Evolutionary conservation across 495 filamentous ascomycete species (phyloP), one percentile per base, ranked within the genome.

Genomic region (Neurospora intermedia): DNA sequence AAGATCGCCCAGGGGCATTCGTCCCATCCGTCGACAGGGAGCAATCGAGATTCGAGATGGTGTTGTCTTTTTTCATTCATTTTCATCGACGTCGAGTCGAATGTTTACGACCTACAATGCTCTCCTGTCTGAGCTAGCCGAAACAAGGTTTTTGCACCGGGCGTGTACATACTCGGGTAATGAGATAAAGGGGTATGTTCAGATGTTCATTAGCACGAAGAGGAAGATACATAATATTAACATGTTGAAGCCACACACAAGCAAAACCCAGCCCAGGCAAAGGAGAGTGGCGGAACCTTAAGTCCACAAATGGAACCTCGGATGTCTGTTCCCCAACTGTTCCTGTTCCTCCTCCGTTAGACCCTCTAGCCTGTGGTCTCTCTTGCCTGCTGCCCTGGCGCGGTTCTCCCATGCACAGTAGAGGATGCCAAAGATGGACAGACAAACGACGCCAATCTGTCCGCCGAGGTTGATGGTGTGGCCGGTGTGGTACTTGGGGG

Each of bases 381-480:
- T 78, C 71, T 83, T 85, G 3, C 88, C 88, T 3, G 77, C 77
- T 0, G 80, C 84, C 4, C 88, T 80, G 20, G 83, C 73, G 8
- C 75, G 79, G 78, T 90, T 90, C 81, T 90, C 87, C 75, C 80
- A 81, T 31, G 77, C 73, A 76, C 84, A 85, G 74, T 89, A 90
- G 20, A 79, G 62, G 59, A 90, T 85, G 11, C 86, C 87, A 35
- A 83, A 82, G 27, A 82, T 27, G 41, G 84, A 71, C 18, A 89
- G 81, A 69, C 81, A 74, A 13, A 85, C 74, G 6, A 80, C 82
- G 27, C 73, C 77, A 38, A 84, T 73, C 74, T 89, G 84, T 4
- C 83, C 85, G 40, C 72, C 82, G 31, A 90, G 78, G 76, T 90
- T 90, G 84, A 90, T 89, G 23, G 85, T 82, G 79, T 90, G 88